Conservation (phyloP, 768 basidiomycete genomes). For the Pleurotus citrinopileatus region DNA sequence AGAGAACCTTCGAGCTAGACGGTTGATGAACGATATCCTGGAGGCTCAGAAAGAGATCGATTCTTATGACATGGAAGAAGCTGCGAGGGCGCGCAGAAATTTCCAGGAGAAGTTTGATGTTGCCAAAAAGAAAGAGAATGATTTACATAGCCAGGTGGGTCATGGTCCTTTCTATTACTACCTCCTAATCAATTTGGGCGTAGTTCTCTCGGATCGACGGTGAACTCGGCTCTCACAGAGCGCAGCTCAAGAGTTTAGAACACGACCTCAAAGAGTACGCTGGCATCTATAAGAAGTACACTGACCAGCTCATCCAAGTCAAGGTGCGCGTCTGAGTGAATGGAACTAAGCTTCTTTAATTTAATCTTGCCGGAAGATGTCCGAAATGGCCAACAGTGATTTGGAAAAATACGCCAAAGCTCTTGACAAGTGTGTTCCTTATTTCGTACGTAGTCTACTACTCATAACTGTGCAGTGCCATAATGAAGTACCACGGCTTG, state of each 20-base stretch:
- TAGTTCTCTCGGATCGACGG: conserved; percentile 83
- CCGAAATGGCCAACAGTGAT: conserved; percentile 96
- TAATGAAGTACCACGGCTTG: conserved; percentile 95
- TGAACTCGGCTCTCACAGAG: conserved; percentile 71
- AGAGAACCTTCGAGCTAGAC: conserved; percentile 80
- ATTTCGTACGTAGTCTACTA: neutral
- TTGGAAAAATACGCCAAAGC: conserved; percentile 98
- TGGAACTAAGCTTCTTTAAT: neutral
- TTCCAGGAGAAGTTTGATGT: conserved; percentile 79
- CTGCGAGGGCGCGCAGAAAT: conserved; percentile 77
- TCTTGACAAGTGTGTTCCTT: conserved; percentile 76
- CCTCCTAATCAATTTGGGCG: neutral
- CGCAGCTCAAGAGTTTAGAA: conserved; percentile 63
- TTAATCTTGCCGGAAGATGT: conserved; percentile 59
- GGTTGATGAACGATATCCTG: conserved; percentile 62
- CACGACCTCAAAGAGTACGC: conserved; percentile 82
- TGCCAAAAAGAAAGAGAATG: conserved; percentile 70
- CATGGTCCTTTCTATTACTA: neutral
- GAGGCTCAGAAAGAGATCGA: conserved; percentile 71
- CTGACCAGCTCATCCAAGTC: conserved; percentile 89
- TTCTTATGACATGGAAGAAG: conserved; percentile 77
- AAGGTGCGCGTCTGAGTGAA: conserved; percentile 54
- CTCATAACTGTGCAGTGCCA: conserved; percentile 58
- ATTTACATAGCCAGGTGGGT: conserved; percentile 63
- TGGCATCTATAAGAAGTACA: conserved; percentile 81